Base-by-base conservation (phyloP, 108 stramenopile species). In the Cyclotella atomus region DNA sequence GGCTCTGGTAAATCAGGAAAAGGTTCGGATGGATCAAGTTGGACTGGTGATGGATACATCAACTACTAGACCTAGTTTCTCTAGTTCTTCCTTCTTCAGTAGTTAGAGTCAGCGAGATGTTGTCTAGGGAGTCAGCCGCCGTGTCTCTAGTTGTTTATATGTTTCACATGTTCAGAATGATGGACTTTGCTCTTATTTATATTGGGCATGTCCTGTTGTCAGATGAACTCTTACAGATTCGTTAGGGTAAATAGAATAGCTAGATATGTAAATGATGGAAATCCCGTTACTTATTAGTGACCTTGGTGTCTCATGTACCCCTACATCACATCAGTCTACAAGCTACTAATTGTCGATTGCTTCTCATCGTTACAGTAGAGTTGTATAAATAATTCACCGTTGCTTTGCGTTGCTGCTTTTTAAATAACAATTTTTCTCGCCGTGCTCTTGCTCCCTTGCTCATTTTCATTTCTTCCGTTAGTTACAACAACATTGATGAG, bases 21-120 rank as follows among this genome's bases (percentile, higher is more conserved):
- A 23, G 52, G 52, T 24, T 52, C 52, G 24, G 56, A 33, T 15
- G 12, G 24, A 1, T 28, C 0, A 8, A 23, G 32, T 3, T 59
- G 56, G 56, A 59, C 56, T 59, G 56, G 56, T 23, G 56, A 59
- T 9, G 56, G 56, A 9, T 59, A 59, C 56, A 32, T 52, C 23
- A 23, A 52, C 2, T 34, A 59, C 56, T 10, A 2, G 2, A 4
- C 55, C 25, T 56, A 28, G 25, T 28, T 7, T 28, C 9, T 29
- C 29, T 27, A 27, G 7, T 7, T n/a, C 21, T 29, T n/a, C n/a
- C 55, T 56, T 56, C 8, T 14, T 9, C 29, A 56, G 6, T 56
- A 41, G 38, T 41, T 12, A 41, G 38, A 7, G 15, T 5, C 5
- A 17, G 49, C 7, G 5, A 50, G 16, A 5, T 7, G 49, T 15